Evolutionary conservation across 1,139 yeast genomes (phyloP), one percentile per base, ranked within the genome.

Genomic region (Insectozyma bohioensis): DNA sequence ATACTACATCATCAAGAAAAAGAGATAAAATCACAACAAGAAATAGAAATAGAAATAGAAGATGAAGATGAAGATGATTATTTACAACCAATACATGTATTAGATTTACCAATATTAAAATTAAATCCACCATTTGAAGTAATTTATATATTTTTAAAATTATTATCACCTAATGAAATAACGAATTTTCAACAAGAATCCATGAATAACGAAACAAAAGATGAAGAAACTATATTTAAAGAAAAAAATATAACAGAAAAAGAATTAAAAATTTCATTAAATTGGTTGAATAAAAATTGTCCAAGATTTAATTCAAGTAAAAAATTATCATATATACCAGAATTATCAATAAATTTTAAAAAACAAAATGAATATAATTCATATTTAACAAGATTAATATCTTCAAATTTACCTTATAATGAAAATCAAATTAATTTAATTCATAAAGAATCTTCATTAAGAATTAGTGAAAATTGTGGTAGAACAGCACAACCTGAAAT

Each of bases 381-480:
- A 11, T 92, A 88, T 72, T 63, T 88, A 26, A 85, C 95, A 0
- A 60, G 67, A 11, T 54, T 90, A 1, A 63, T 88, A 1, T 67
- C 90, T 1, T 69, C 72, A 7, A n/a, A 35, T 3, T 36, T 39
- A 3, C 61, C 58, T 4, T 18, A 26, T 11, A 22, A 20, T 3
- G 32, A 34, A 6, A 58, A 53, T 0, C 49, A 59, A 29, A 60
- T 61, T 20, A 78, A 73, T 15, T 38, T 43, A 6, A 63, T 88
- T 5, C 58, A 76, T 40, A 68, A 72, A 28, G 58, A 67, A 35
- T 80, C 94, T 0, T 73, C 94, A 12, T 48, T 68, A 20, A 58
- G 95, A 32, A 69, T 92, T 28, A 76, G 95, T 2, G 95, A 86
- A 45, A 80, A 80, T 42, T 85, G 95, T 51, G 97, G 97, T 2